Evolutionary conservation across 805 yeast genomes (phyloP).

Genomic region (Blastobotrys chiropterorum): DNA sequence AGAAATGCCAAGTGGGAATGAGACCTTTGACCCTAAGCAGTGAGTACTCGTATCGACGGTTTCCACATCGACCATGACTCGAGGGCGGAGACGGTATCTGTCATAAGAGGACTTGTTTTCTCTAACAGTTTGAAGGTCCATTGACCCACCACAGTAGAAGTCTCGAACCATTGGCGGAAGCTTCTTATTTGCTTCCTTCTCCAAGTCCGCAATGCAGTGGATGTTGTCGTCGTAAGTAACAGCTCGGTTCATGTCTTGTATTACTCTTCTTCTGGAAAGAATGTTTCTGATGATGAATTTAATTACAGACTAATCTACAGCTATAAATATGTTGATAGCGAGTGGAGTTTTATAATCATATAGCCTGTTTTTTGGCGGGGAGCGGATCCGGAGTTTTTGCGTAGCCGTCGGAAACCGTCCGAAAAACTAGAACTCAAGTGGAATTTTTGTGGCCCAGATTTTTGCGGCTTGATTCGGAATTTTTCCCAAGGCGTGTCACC

Average conservation of each 20-base stretch:
- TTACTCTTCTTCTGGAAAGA: too few species aligned
- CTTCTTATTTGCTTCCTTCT: conserved; percentile 10
- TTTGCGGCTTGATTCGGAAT: too few species aligned
- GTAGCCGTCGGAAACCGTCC: not conserved
- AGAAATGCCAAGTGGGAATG: conserved; percentile 28
- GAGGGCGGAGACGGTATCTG: conserved; percentile 21
- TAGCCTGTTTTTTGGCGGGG: not conserved
- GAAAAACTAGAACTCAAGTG: not conserved
- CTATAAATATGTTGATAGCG: too few species aligned
- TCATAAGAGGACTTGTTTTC: conserved; percentile 22
- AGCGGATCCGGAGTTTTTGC: not conserved
- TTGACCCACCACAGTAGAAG: conserved; percentile 22
- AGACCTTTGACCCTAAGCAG: conserved; percentile 18
- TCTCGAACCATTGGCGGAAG: conserved; percentile 16
- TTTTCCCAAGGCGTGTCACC: too few species aligned
- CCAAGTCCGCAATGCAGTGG: conserved; percentile 15
- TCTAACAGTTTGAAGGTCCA: conserved; percentile 19
- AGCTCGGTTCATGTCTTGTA: conserved; percentile 12
- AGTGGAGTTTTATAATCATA: not conserved
- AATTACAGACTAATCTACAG: too few species aligned
- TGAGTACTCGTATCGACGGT: conserved; percentile 28
- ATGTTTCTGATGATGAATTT: too few species aligned
- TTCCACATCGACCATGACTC: conserved; percentile 23
- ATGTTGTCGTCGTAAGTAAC: conserved; percentile 7
- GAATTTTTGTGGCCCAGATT: not conserved